Evolutionary conservation across 306 rosid genomes (phyloP).

Genomic region (Cicer yamashitae): DNA sequence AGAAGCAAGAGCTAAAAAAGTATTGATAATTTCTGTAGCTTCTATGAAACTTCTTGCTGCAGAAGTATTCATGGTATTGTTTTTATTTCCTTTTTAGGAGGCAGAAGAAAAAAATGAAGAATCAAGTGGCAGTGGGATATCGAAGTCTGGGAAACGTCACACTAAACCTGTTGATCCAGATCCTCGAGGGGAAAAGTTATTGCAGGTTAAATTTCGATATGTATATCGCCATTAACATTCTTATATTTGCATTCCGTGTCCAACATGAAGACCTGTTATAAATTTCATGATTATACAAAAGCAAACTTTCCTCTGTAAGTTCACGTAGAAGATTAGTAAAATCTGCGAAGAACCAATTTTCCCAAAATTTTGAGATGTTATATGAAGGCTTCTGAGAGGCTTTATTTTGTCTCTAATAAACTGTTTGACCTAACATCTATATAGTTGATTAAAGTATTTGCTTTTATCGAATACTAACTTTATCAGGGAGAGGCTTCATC

Average conservation of each 20-base stretch:
- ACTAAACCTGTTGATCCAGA: slow-evolving; percentile 91
- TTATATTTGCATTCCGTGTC: slow-evolving; percentile 12
- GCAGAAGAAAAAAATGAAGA: slow-evolving; percentile 92
- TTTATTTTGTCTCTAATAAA: slow-evolving; percentile 1
- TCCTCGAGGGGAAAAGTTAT: slow-evolving; percentile 87
- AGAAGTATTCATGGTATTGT: slow-evolving; percentile 39
- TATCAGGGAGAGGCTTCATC: neutral
- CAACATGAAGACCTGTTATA: slow-evolving; percentile 17
- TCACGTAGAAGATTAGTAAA: slow-evolving; percentile 24
- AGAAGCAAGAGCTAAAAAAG: slow-evolving; percentile 95
- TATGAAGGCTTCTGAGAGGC: slow-evolving; percentile 11
- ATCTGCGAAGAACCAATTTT: slow-evolving; percentile 12
- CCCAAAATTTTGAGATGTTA: slow-evolving; percentile 7
- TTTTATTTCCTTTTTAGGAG: slow-evolving; percentile 65
- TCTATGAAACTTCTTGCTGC: slow-evolving; percentile 31
- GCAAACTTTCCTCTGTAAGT: neutral
- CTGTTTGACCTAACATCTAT: neutral
- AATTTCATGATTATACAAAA: neutral
- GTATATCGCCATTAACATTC: slow-evolving; percentile 26
- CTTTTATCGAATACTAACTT: slow-evolving; percentile 6
- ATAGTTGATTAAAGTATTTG: slow-evolving; percentile 2
- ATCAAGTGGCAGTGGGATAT: slow-evolving; percentile 60
- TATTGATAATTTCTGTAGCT: slow-evolving; percentile 47
- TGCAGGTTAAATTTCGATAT: slow-evolving; percentile 69
- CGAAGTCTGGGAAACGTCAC: slow-evolving; percentile 89